Evolutionary conservation across 768 basidiomycete genomes (phyloP).

Genomic region (Hericium coralloides): DNA sequence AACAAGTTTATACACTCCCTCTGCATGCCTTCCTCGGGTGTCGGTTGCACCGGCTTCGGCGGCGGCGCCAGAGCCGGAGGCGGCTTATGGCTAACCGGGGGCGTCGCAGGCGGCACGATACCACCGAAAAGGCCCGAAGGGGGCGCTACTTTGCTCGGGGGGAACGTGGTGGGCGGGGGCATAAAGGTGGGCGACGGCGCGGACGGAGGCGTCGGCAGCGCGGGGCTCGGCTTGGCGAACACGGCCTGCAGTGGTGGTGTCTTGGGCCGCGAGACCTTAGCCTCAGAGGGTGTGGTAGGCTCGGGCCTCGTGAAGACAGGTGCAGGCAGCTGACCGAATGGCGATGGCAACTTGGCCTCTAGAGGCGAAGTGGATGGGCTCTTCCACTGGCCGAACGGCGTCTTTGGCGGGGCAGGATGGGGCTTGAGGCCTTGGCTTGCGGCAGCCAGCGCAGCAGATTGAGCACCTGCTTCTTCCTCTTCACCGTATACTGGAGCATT

Average conservation of each 20-base stretch:
- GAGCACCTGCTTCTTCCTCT: constrained; percentile 30
- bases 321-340: neutral
- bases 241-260: constrained; percentile 27
- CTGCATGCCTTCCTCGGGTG: constrained; percentile 58
- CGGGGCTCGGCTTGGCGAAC: neutral
- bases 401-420: constrained; percentile 34
- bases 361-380: neutral
- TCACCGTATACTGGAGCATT: constrained; percentile 35
- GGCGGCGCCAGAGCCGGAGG: neutral
- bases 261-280: constrained; percentile 31
- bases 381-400: constrained; percentile 23
- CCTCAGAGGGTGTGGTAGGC: constrained; percentile 5
- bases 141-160: neutral
- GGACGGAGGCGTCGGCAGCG: neutral
- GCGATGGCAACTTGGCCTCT: neutral
- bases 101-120: constrained; percentile 1
- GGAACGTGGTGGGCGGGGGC: neutral
- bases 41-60: constrained; percentile 11
- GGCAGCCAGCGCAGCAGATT: constrained; percentile 13
- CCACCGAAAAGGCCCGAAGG: constrained; percentile 1
- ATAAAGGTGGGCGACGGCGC: neutral
- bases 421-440: constrained; percentile 18
- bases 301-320: neutral
- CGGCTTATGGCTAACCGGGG: neutral
- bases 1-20: constrained; percentile 50